Conservation (phyloP, 2,329 filamentous ascomycete genomes). For the Botrytis sinoallii region DNA sequence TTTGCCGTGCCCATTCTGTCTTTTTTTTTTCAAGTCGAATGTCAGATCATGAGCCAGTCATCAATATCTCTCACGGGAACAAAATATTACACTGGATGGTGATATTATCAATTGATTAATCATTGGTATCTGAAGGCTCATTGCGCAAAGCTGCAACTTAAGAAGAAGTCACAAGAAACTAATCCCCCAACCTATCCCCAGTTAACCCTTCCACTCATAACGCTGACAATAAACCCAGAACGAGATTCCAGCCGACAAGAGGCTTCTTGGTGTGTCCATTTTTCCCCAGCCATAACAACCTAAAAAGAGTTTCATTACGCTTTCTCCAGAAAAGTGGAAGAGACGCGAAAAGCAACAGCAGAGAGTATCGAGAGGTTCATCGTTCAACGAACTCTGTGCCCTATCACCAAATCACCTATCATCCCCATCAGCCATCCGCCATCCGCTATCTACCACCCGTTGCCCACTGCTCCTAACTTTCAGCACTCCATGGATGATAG, state of each 20-base stretch:
- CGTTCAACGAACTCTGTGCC: not conserved
- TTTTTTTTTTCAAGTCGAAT: not conserved
- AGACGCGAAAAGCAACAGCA: not conserved
- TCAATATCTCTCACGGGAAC: not conserved
- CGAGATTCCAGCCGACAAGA: no score
- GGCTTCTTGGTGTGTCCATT: not conserved
- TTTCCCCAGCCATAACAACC: no score
- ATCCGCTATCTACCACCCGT: not conserved
- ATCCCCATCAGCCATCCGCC: not conserved
- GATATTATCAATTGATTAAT: not conserved
- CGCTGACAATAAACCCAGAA: no score
- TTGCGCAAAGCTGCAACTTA: not conserved
- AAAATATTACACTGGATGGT: not conserved
- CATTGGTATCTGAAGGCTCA: not conserved
- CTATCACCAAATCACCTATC: not conserved
- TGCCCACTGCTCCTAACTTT: not conserved
- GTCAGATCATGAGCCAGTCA: not conserved
- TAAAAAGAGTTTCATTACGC: not conserved
- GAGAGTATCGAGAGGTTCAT: no score
- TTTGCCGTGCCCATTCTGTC: not conserved
- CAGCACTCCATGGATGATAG: no score
- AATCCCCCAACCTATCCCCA: not conserved
- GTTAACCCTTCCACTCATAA: no score
- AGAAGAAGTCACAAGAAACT: no score
- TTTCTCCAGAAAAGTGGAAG: not conserved